Evolutionary conservation across 192 early-diverging fungal genomes (phyloP).

Genomic region (Mortierella hygrophila): DNA sequence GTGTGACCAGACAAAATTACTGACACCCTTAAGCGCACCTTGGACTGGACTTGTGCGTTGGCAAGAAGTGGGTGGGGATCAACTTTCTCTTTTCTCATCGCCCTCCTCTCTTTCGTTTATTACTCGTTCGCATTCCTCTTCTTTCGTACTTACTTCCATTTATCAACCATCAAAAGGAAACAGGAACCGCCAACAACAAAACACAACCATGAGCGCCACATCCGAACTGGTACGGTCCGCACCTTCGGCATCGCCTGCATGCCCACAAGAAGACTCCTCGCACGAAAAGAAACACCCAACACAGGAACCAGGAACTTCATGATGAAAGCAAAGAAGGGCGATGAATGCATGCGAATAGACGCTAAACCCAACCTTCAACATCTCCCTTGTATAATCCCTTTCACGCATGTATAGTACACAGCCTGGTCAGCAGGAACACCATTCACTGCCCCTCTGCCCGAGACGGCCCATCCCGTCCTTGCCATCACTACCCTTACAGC

Average conservation of each 20-base stretch:
- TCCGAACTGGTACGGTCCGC: slow-evolving; percentile 21
- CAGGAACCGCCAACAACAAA: not conserved
- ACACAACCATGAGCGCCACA: slow-evolving; percentile 15
- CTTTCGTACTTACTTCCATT: not conserved
- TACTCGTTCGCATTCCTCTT: not conserved
- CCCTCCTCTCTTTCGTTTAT: not conserved
- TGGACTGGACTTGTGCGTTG: not conserved
- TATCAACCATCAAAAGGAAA: not conserved
- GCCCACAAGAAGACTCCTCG: not conserved
- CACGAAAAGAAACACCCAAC: not conserved
- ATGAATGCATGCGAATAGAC: not conserved
- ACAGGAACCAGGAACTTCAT: not conserved
- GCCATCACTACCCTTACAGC: slow-evolving; percentile 20
- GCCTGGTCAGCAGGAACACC: slow-evolving; percentile 49
- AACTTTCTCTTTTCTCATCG: not conserved
- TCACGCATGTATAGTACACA: slow-evolving; percentile 13
- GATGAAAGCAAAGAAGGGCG: not conserved
- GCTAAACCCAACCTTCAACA: not conserved
- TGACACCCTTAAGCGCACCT: not conserved
- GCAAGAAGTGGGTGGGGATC: not conserved
- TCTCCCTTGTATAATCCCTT: not conserved
- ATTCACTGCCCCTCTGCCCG: slow-evolving; percentile 36
- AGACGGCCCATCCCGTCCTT: slow-evolving; percentile 27
- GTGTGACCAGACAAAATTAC: not conserved
- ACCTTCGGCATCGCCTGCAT: not conserved